phyloP scores from a whole-genome alignment of 2,329 filamentous ascomycete species.

The Ciborinia camelliae region DNA sequence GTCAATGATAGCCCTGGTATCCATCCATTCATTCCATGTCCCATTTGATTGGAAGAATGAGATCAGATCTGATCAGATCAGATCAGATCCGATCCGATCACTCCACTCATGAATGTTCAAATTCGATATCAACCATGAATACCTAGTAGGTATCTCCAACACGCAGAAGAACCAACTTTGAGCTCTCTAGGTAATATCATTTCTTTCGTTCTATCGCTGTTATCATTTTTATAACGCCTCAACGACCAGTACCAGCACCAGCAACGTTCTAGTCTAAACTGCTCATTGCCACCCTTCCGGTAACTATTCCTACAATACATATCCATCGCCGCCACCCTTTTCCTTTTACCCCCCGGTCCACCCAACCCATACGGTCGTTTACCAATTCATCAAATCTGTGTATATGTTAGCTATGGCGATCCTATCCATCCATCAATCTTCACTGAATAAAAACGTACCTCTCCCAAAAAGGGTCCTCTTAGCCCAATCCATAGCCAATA shows the following conservation, averaged over 20 bases:
- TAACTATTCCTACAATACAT: background rate
- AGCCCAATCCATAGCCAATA: slow-evolving; percentile 98
- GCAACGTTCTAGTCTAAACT: too few species aligned
- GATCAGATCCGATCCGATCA: too few species aligned
- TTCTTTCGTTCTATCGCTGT: background rate
- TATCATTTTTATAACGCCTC: background rate
- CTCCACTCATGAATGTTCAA: too few species aligned
- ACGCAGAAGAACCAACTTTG: too few species aligned
- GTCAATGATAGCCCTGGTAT: too few species aligned
- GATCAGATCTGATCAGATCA: too few species aligned
- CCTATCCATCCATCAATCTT: background rate
- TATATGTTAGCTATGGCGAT: background rate
- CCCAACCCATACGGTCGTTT: background rate
- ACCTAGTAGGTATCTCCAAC: too few species aligned
- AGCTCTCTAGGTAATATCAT: background rate
- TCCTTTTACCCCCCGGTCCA: background rate
- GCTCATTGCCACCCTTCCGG: background rate
- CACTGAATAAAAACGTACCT: slow-evolving; percentile 52
- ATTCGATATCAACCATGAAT: too few species aligned
- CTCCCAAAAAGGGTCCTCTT: slow-evolving; percentile 93
- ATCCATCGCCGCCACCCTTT: background rate
- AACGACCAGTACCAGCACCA: background rate
- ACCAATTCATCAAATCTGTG: slow-evolving; percentile 13
- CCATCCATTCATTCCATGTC: too few species aligned
- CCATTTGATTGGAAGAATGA: too few species aligned